phyloP scores from a whole-genome alignment of 306 rosid species.

The Trichosanthes cucumerina region DNA sequence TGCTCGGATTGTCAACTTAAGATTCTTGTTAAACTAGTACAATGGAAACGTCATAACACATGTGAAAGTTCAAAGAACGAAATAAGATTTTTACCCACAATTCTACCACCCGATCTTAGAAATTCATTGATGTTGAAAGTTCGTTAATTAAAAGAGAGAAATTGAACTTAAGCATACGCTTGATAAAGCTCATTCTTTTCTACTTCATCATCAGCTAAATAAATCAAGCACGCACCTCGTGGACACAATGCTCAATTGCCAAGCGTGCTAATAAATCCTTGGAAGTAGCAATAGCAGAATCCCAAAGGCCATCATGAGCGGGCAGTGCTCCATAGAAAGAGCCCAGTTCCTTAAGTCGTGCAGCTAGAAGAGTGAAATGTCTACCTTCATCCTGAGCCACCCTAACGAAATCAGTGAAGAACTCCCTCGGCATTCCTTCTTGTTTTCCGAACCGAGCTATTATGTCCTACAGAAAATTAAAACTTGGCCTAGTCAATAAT shows the following conservation, averaged over 20 bases:
- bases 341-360: conserved; percentile 62
- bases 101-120: not conserved
- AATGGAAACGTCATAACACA: not conserved
- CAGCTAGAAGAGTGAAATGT: conserved; percentile 67
- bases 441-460: conserved; percentile 75
- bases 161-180: not conserved
- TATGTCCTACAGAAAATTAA: conserved; percentile 46
- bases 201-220: not conserved
- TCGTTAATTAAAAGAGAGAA: not conserved
- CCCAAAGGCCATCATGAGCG: conserved; percentile 85
- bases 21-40: not conserved
- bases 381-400: conserved; percentile 88
- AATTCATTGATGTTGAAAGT: not conserved
- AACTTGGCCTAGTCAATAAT: not conserved
- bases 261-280: conserved; percentile 64
- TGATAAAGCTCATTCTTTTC: not conserved
- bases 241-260: conserved; percentile 84
- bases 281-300: conserved; percentile 71
- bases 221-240: conserved; percentile 42
- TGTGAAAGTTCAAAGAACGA: not conserved
- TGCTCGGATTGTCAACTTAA: not conserved
- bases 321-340: conserved; percentile 73
- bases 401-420: conserved; percentile 72
- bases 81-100: not conserved
- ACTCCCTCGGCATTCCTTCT: conserved; percentile 80